Conservation (phyloP, 345 rosid species). For the Syzygium jambos region DNA sequence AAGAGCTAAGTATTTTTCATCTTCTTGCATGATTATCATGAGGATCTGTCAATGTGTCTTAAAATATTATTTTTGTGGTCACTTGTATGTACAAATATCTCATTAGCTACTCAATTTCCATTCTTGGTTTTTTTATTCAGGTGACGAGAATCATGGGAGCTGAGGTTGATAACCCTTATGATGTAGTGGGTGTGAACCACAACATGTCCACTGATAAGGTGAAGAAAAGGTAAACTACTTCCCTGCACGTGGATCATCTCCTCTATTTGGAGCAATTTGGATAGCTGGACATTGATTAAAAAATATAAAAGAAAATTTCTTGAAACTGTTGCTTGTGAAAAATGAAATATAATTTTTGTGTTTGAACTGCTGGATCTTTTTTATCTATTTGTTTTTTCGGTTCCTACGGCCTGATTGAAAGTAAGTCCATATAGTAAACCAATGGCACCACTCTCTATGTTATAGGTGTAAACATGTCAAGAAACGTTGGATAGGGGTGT, state of each 20-base stretch:
- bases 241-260: neutral
- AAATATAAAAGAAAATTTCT: neutral
- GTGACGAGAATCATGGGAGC: constrained; percentile 81
- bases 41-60: neutral
- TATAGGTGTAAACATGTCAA: neutral
- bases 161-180: constrained; percentile 65
- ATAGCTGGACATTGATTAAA: neutral
- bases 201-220: constrained; percentile 62
- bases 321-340: neutral
- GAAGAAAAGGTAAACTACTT: constrained; percentile 69
- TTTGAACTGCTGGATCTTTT: neutral
- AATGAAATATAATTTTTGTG: neutral
- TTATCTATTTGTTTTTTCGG: neutral
- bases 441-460: neutral
- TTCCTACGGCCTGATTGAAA: neutral
- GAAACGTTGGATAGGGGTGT: neutral
- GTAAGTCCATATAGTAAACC: neutral
- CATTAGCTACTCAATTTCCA: neutral
- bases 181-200: constrained; percentile 66
- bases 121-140: constrained; percentile 20
- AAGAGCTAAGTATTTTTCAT: neutral
- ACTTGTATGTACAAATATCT: neutral
- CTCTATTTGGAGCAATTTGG: neutral
- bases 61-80: neutral
- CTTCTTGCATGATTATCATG: neutral